Base-by-base conservation (phyloP, 1,284 basidiomycete species). In the Moesziomyces sp. region DNA sequence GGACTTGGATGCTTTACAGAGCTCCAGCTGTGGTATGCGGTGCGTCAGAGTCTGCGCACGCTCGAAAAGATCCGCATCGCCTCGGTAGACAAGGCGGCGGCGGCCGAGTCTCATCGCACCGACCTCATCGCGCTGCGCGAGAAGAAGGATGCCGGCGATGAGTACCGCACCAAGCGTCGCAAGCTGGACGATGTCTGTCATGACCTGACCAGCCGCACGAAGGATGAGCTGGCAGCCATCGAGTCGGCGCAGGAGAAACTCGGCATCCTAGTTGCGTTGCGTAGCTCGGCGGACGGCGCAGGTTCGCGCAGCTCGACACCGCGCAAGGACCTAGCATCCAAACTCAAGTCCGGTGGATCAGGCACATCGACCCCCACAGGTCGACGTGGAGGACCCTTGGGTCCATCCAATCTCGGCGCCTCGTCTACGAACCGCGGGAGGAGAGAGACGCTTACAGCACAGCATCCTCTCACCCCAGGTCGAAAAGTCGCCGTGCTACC, bases 1-100 rank as follows among this genome's bases (percentile, higher is more conserved):
- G n/a, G n/a, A n/a, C n/a, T n/a, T n/a, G n/a, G n/a, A n/a, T n/a
- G n/a, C n/a, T n/a, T n/a, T n/a, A 19, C 45, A 77, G 82, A 83
- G 58, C 61, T 78, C 21, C 82, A 83, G 44, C 66, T 83, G 5
- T 83, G 82, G 82, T 76, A 81, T 48, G 61, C 61, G 0, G 78
- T 82, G 6, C 57, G 78, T 5, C 65, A 70, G 18, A 74, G 82
- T 42, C 65, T 83, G 2, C 67, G 74, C 28, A 62, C 68, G 5
- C 66, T 83, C 38, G 77, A 83, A 49, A 76, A 71, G 55, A 69
- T 79, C 18, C 72, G 77, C 40, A 62, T 68, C 38, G 59, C 72
- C 13, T 72, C 75, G 21, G 43, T 74, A 5, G 61, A 76, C 42
- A 73, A 67, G 21, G 71, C 60, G 4, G 45, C 46, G 5, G 19